phyloP scores from a whole-genome alignment of 345 rosid species.

The Rhodamnia argentea region DNA sequence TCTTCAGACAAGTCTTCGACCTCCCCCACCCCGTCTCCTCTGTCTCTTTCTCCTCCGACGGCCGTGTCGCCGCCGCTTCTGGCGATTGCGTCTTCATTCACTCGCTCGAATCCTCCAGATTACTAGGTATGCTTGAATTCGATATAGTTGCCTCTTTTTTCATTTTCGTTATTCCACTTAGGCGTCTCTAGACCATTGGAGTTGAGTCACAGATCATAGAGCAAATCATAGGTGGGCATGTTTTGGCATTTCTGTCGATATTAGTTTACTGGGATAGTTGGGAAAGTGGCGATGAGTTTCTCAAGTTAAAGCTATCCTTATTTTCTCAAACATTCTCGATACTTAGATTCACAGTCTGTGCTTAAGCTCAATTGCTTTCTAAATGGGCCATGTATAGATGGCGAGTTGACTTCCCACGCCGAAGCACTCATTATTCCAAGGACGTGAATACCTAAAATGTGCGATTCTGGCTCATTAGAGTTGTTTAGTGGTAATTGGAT shows the following conservation, averaged over 20 bases:
- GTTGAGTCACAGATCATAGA: background rate
- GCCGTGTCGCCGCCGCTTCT: constrained; percentile 76
- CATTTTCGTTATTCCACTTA: background rate
- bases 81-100: constrained; percentile 41
- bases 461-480: background rate
- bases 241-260: background rate
- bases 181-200: background rate
- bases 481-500: background rate
- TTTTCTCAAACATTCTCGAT: background rate
- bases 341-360: background rate
- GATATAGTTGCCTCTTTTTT: background rate
- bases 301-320: background rate
- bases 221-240: background rate
- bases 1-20: constrained; percentile 69
- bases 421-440: background rate
- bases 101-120: constrained; percentile 27
- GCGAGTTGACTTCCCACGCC: background rate
- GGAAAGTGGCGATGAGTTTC: background rate
- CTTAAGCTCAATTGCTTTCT: background rate
- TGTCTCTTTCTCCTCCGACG: constrained; percentile 78
- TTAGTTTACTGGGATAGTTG: background rate
- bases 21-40: constrained; percentile 47
- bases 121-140: constrained; percentile 27
- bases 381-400: background rate
- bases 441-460: background rate